A percentile compares a stretch with the other conserved stretches of the same genome.
Conservation (phyloP, 805 yeast genomes). For the Teunomyces funiuensis region DNA sequence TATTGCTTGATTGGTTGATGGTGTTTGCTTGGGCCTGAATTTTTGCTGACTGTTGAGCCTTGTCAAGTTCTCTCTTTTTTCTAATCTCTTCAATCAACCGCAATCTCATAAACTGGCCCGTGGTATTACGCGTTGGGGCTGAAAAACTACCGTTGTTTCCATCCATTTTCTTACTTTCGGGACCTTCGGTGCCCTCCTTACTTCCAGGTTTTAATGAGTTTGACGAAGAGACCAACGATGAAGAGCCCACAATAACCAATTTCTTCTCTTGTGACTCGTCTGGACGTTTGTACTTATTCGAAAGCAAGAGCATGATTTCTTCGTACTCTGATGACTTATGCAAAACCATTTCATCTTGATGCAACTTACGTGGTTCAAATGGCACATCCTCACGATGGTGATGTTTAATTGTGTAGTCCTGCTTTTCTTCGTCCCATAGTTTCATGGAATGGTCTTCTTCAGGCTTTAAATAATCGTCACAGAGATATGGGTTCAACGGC, state of each 20-base stretch:
- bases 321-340: slow-evolving; percentile 84
- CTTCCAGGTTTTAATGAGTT: slow-evolving; percentile 13
- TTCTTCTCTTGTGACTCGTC: slow-evolving; percentile 40
- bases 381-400: slow-evolving; percentile 35
- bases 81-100: slow-evolving; percentile 87
- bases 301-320: slow-evolving; percentile 68
- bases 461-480: slow-evolving; percentile 50
- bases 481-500: slow-evolving; percentile 64
- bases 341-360: slow-evolving; percentile 41
- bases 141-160: slow-evolving; percentile 14
- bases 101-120: slow-evolving; percentile 77
- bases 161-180: slow-evolving; percentile 28
- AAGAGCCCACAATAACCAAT: slow-evolving; percentile 38
- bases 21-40: slow-evolving; percentile 35
- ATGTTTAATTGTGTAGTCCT: slow-evolving; percentile 29
- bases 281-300: slow-evolving; percentile 38
- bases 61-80: slow-evolving; percentile 53
- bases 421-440: slow-evolving; percentile 36
- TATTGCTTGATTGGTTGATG: slow-evolving; percentile 33
- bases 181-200: slow-evolving; percentile 26
- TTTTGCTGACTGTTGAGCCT: slow-evolving; percentile 41
- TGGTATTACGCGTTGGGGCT: slow-evolving; percentile 28
- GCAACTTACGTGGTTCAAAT: slow-evolving; percentile 33
- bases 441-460: slow-evolving; percentile 48
- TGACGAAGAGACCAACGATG: slow-evolving; percentile 20